A percentile compares a stretch with the other conserved stretches of the same genome.
Evolutionary conservation across 306 rosid genomes (phyloP).

Genomic region (Lablab purpureus): DNA sequence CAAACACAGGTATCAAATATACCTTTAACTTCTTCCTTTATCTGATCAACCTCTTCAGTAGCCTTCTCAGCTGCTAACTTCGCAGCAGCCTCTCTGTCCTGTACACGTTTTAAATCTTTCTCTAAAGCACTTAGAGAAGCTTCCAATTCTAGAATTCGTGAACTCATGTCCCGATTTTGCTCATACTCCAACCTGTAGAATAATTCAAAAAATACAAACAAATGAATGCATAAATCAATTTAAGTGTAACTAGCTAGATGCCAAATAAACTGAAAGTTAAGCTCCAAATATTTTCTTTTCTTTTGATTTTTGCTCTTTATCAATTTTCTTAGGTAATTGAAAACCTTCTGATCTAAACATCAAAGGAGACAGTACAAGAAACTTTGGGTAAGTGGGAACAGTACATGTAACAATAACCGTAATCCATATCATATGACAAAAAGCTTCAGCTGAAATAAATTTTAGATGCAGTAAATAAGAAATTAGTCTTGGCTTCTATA

Average conservation of each 20-base stretch:
- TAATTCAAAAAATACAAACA: conserved; percentile 36
- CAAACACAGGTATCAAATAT: conserved; percentile 40
- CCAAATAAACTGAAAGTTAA: conserved; percentile 12
- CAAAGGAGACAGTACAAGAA: neutral
- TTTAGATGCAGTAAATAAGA: conserved; percentile 6
- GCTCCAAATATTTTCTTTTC: neutral
- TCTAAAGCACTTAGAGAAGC: conserved; percentile 67
- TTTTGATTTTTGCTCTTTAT: neutral
- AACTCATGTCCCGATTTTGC: conserved; percentile 85
- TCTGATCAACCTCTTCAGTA: conserved; percentile 64
- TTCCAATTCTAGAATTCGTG: conserved; percentile 77
- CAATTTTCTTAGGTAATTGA: conserved; percentile 5
- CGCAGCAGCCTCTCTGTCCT: conserved; percentile 76
- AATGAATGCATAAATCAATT: conserved; percentile 19
- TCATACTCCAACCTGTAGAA: conserved; percentile 90
- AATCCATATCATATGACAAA: neutral
- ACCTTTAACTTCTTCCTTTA: conserved; percentile 84
- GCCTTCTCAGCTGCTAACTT: conserved; percentile 74
- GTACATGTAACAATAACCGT: neutral
- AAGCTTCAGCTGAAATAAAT: conserved; percentile 1
- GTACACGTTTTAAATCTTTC: conserved; percentile 69
- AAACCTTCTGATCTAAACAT: conserved; percentile 18
- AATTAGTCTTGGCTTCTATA: neutral
- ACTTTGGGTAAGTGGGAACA: neutral
- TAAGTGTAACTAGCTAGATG: conserved; percentile 29